Evolutionary conservation across 2,329 filamentous ascomycete species (phyloP).

Genomic region (Graphiopsis chlorocephala): DNA sequence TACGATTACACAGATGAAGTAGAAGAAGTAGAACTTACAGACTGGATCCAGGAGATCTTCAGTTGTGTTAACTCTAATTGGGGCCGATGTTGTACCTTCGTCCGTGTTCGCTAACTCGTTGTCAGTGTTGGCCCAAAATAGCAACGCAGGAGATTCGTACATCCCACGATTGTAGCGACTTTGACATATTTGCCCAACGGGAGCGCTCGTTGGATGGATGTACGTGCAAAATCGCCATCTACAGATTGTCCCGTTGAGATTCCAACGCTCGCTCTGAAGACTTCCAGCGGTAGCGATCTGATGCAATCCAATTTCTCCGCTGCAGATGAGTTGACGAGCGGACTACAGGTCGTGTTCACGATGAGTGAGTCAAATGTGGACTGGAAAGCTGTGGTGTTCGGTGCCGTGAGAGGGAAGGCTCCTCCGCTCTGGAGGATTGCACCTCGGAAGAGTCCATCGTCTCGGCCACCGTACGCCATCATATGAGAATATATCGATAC

Average conservation of each 20-base stretch:
- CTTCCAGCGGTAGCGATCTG: constrained; percentile 48
- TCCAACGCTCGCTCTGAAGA: constrained; percentile 51
- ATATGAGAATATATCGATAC: constrained; percentile 12
- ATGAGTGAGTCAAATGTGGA: constrained; percentile 62
- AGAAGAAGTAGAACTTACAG: not conserved
- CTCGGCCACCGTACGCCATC: constrained; percentile 50
- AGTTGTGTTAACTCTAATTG: not conserved
- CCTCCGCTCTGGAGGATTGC: constrained; percentile 29
- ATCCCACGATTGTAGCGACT: not conserved
- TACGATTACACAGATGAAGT: no score
- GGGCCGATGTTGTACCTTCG: not conserved
- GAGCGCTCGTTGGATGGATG: not conserved
- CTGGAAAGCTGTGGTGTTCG: constrained; percentile 37
- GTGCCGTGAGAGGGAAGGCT: not conserved
- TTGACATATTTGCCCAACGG: not conserved
- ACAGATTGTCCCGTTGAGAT: not conserved
- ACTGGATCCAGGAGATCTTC: not conserved
- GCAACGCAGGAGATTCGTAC: not conserved
- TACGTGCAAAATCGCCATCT: not conserved
- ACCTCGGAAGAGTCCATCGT: constrained; percentile 39
- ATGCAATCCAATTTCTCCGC: constrained; percentile 36
- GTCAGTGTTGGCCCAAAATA: not conserved
- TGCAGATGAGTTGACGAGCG: constrained; percentile 48
- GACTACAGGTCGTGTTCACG: constrained; percentile 55
- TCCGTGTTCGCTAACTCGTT: not conserved